A percentile compares a stretch with the other conserved stretches of the same genome.
These are phyloP conservation scores for Tolypocladium sp. DNA, from an alignment of 2,329 filamentous ascomycete species.

Conservation along the genomic window DNA sequence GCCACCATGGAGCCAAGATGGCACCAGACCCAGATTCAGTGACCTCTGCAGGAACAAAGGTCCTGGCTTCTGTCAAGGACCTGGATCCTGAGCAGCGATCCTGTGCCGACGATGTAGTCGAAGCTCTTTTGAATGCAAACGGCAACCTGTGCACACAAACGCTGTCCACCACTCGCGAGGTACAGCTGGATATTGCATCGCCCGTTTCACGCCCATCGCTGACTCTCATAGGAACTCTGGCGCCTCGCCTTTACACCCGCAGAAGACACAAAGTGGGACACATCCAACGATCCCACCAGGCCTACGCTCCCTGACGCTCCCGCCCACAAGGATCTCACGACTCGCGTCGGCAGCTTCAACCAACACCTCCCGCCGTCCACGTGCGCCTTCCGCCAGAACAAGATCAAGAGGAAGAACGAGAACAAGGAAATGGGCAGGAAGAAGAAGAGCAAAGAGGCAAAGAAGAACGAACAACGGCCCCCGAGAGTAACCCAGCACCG, in stretches of 20 bases:
- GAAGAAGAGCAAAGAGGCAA: neutral
- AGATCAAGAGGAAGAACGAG: neutral
- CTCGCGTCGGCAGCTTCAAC: neutral
- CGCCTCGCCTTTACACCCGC: too few species aligned
- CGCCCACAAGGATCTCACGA: neutral
- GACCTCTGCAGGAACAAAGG: too few species aligned
- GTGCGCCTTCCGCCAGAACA: neutral
- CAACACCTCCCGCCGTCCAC: neutral
- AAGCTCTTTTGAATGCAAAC: neutral
- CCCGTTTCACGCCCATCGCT: too few species aligned
- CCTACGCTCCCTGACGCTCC: neutral
- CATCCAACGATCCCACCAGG: neutral
- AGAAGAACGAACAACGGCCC: neutral
- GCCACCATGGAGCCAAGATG: too few species aligned
- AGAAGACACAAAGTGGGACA: neutral
- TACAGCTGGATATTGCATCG: neutral
- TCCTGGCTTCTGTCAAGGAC: too few species aligned
- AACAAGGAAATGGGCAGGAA: neutral
- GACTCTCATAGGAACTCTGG: too few species aligned
- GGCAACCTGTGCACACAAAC: neutral
- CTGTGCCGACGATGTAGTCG: neutral
- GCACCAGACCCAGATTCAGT: too few species aligned
- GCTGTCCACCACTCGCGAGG: neutral
- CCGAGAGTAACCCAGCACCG: neutral
- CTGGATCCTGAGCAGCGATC: neutral